Evolutionary conservation across 768 basidiomycete genomes (phyloP).

Genomic region (Tylopilus rubrobrunneus): DNA sequence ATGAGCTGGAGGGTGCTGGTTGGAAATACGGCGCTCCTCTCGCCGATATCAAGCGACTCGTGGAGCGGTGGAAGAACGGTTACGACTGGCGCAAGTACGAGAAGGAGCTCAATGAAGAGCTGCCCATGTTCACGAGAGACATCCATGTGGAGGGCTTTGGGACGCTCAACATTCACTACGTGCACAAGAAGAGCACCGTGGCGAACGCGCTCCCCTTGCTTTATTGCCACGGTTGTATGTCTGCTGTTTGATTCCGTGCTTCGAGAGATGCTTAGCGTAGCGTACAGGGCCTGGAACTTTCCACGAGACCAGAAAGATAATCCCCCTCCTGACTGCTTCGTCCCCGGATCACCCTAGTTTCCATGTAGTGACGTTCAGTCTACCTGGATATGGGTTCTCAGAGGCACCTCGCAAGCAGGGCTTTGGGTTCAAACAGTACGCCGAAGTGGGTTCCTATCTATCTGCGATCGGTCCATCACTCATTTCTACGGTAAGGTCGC

Average conservation of each 20-base stretch:
- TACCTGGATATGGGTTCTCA: slow-evolving; percentile 64
- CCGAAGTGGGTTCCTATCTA: slow-evolving; percentile 40
- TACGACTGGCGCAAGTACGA: slow-evolving; percentile 58
- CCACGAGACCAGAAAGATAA: slow-evolving; percentile 49
- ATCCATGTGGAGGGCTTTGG: slow-evolving; percentile 47
- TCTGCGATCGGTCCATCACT: too few relatives aligned
- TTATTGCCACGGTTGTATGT: slow-evolving; percentile 56
- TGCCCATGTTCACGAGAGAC: slow-evolving; percentile 54
- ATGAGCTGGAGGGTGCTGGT: slow-evolving; percentile 51
- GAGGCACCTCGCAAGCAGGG: slow-evolving; percentile 51
- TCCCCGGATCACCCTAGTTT: slow-evolving; percentile 49
- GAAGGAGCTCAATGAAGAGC: slow-evolving; percentile 42
- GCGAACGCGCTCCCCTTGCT: slow-evolving; percentile 52
- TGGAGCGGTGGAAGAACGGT: slow-evolving; percentile 46
- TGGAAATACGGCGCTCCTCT: slow-evolving; percentile 55
- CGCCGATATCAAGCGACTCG: slow-evolving; percentile 44
- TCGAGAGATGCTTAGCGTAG: too few relatives aligned
- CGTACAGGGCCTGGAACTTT: slow-evolving; percentile 48
- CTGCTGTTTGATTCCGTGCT: too few relatives aligned
- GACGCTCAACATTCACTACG: slow-evolving; percentile 52
- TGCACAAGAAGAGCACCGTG: slow-evolving; percentile 47
- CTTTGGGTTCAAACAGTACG: slow-evolving; percentile 46
- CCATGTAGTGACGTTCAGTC: slow-evolving; percentile 55
- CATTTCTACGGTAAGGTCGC: slow-evolving; percentile 29
- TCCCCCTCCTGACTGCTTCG: slow-evolving; percentile 46